phyloP scores from a whole-genome alignment of 2,329 filamentous ascomycete genomes.

The Cladosporium phlei region DNA sequence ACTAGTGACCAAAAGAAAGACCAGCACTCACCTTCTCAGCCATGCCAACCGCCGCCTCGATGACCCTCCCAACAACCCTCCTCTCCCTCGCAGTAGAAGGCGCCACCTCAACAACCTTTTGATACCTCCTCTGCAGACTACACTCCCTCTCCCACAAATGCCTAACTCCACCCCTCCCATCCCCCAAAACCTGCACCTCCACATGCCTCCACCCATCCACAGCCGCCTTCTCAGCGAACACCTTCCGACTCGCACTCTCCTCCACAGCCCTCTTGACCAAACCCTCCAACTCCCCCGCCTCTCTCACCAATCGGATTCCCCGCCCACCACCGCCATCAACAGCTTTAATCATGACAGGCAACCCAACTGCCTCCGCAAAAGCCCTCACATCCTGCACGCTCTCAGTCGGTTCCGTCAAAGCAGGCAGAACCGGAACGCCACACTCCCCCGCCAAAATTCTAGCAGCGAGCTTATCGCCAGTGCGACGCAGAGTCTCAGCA shows the following conservation, averaged over 20 bases:
- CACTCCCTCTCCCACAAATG: constrained; percentile 60
- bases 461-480: constrained; percentile 54
- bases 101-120: constrained; percentile 58
- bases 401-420: constrained; percentile 42
- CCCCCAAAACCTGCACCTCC: constrained; percentile 58
- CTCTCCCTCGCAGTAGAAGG: constrained; percentile 49
- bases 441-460: constrained; percentile 49
- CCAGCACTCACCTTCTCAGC: constrained; percentile 42
- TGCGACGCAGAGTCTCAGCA: constrained; percentile 52
- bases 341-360: constrained; percentile 60
- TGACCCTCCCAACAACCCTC: constrained; percentile 44
- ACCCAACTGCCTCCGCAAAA: constrained; percentile 57
- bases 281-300: constrained; percentile 41
- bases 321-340: constrained; percentile 59
- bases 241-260: constrained; percentile 54
- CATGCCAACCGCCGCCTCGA: constrained; percentile 51
- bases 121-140: constrained; percentile 56
- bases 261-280: constrained; percentile 49
- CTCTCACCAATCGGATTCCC: constrained; percentile 53
- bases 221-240: constrained; percentile 60
- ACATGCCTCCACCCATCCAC: constrained; percentile 58
- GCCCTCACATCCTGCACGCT: constrained; percentile 38
- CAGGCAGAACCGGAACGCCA: constrained; percentile 49
- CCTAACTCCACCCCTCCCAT: constrained; percentile 47
- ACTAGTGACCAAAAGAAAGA: background rate